Base-by-base conservation (phyloP, 23 red algal genomes). In the Gracilaria domingensis region DNA sequence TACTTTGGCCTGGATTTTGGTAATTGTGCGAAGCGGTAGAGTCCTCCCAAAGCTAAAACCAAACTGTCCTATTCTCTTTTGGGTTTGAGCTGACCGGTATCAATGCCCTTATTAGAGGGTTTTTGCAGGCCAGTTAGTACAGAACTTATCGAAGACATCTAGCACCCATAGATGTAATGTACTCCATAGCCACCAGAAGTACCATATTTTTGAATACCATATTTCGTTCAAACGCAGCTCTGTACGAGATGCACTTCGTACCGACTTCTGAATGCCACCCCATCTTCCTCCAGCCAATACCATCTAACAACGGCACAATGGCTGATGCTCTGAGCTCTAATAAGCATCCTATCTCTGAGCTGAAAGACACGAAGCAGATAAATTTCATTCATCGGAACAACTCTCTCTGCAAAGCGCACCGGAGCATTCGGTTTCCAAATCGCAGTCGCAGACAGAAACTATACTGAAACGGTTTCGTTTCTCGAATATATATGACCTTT, bases 391-490 rank as follows among this genome's bases (percentile, higher is more conserved):
- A n/a, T 24, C 26, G 24, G 29, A 2, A 18, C 59, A 18, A 4
- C 2, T 0, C 18, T 8, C 5, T 2, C 3, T 5, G 2, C 5
- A 23, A 62, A 4, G 42, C 42, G 5, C 11, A 45, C 42, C 4
- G 5, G 42, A 45, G 11, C 4, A 11, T 45, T 45, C 42, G 42
- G 18, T 18, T 73, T n/a, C 67, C 8, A 21, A 33, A 24, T 20
- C 38, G 0, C 6, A 1, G 21, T 44, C 9, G 28, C 12, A 42
- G 34, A 40, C 67, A 4, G 4, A 1, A 40, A 3, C 67, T 1
- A 73, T 44, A 20, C 21, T 83, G 16, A 83, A 42, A 65, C 50
- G 28, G 2, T 83, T 83, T 55, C 56, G 2, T 25, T 83, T 83
- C 39, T 65, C 55, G 0, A 2, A 81, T 12, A 81, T 49, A 25